These are phyloP conservation scores for Emmonsia crescens DNA, from an alignment of 2,329 filamentous ascomycete species.

Conservation along the genomic window DNA sequence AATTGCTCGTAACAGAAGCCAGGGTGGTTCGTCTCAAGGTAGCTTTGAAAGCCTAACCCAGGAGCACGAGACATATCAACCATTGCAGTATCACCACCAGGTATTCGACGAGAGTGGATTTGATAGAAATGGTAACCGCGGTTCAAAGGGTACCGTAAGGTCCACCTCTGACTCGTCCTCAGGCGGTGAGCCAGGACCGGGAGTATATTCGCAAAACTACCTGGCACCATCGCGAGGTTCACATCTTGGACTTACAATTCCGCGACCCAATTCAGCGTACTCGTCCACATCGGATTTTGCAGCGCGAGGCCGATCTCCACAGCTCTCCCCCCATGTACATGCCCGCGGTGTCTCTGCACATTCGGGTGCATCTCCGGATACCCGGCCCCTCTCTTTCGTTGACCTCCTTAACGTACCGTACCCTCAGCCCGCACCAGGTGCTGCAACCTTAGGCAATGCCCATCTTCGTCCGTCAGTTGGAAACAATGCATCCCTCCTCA, in stretches of 20 bases:
- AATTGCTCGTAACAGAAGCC: constrained; percentile 18
- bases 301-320: constrained; percentile 49
- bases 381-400: constrained; percentile 48
- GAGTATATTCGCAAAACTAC: constrained; percentile 44
- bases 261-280: constrained; percentile 65
- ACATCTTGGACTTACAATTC: constrained; percentile 48
- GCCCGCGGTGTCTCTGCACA: constrained; percentile 40
- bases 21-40: constrained; percentile 22
- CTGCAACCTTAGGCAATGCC: constrained; percentile 63
- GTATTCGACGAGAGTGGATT: constrained; percentile 30
- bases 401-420: constrained; percentile 60
- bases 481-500: constrained; percentile 80
- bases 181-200: constrained; percentile 38
- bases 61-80: constrained; percentile 31
- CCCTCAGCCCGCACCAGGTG: constrained; percentile 62
- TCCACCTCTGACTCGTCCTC: constrained; percentile 23
- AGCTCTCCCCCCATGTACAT: constrained; percentile 38
- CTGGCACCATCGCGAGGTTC: constrained; percentile 45
- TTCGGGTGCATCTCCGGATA: constrained; percentile 46
- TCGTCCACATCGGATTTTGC: constrained; percentile 62
- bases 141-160: constrained; percentile 18
- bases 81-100: constrained; percentile 43
- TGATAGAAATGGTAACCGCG: constrained; percentile 15
- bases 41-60: constrained; percentile 26
- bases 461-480: constrained; percentile 69